phyloP scores from a whole-genome alignment of 2,329 filamentous ascomycete species.

The Penicillium vulpinum region DNA sequence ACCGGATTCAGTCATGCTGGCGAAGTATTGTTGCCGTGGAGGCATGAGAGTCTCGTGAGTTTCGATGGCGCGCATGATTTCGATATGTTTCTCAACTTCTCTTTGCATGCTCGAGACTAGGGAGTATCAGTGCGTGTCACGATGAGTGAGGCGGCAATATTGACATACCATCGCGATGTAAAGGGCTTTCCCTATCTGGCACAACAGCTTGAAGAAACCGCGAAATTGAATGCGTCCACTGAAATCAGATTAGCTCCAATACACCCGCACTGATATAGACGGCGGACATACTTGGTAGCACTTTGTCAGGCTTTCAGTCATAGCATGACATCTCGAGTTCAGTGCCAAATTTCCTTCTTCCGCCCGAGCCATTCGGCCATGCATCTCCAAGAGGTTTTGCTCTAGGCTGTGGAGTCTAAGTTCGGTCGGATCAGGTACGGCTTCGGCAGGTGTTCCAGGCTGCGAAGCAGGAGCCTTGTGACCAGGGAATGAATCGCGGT shows the following conservation, averaged over 20 bases:
- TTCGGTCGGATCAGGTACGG: slow-evolving; percentile 77
- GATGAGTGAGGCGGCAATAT: not conserved
- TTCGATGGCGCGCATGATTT: slow-evolving; percentile 57
- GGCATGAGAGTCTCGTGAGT: slow-evolving; percentile 66
- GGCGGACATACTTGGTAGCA: slow-evolving; percentile 60
- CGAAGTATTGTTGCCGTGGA: slow-evolving; percentile 66
- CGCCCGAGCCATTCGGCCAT: slow-evolving; percentile 70
- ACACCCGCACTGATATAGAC: slow-evolving; percentile 7
- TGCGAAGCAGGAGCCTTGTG: slow-evolving; percentile 75
- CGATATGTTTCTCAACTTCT: slow-evolving; percentile 63
- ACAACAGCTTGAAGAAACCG: slow-evolving; percentile 71
- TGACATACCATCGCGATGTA: slow-evolving; percentile 77
- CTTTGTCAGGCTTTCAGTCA: slow-evolving; percentile 77
- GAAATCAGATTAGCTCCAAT: not conserved
- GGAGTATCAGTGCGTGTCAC: slow-evolving; percentile 16
- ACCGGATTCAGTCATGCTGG: slow-evolving; percentile 64
- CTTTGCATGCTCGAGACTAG: slow-evolving; percentile 60
- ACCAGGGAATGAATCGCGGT: slow-evolving; percentile 81
- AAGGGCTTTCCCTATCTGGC: slow-evolving; percentile 70
- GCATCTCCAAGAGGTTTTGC: slow-evolving; percentile 78
- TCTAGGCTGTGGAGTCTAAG: slow-evolving; percentile 73
- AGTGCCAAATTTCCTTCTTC: slow-evolving; percentile 81
- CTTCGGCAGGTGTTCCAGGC: slow-evolving; percentile 79
- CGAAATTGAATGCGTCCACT: slow-evolving; percentile 84
- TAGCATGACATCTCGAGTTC: slow-evolving; percentile 75